phyloP scores from a whole-genome alignment of 2,329 filamentous ascomycete species.

The Cytospora piceicola region DNA sequence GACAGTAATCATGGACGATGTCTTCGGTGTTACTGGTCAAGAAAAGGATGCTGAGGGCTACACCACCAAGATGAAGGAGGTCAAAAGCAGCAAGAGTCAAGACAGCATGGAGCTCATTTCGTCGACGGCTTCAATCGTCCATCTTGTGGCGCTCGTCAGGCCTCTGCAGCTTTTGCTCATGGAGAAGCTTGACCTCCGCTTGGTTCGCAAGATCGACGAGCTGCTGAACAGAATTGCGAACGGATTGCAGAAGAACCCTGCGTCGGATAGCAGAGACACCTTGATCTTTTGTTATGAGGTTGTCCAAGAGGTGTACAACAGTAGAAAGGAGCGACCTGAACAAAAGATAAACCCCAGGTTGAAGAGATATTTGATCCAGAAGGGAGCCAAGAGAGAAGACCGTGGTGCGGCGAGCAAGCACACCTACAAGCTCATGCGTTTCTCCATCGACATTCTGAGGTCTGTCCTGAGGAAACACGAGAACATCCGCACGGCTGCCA shows the following conservation, averaged over 20 bases:
- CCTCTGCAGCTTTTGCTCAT: slow-evolving; percentile 79
- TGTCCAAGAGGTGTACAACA: slow-evolving; percentile 81
- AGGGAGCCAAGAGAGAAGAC: slow-evolving; percentile 74
- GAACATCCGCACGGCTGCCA: slow-evolving; percentile 74
- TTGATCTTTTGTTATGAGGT: slow-evolving; percentile 96
- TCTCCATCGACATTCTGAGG: slow-evolving; percentile 84
- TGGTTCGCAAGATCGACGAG: slow-evolving; percentile 89
- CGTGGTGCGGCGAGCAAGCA: slow-evolving; percentile 76
- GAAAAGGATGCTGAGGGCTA: slow-evolving; percentile 98
- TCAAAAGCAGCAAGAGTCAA: slow-evolving; percentile 97
- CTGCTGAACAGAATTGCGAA: slow-evolving; percentile 80
- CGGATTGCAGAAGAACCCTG: slow-evolving; percentile 81
- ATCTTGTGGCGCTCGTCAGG: slow-evolving; percentile 74
- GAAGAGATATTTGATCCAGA: slow-evolving; percentile 79
- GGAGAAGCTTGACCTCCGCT: slow-evolving; percentile 81
- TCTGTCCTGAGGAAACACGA: slow-evolving; percentile 86
- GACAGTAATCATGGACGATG: slow-evolving; percentile 92
- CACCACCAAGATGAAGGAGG: slow-evolving; percentile 92
- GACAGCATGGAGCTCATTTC: slow-evolving; percentile 96
- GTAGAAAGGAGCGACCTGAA: slow-evolving; percentile 55
- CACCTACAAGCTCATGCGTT: slow-evolving; percentile 84
- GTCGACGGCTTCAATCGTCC: slow-evolving; percentile 75
- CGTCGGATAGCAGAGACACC: slow-evolving; percentile 77
- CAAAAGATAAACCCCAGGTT: slow-evolving; percentile 64
- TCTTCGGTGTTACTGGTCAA: slow-evolving; percentile 88